Evolutionary conservation across 202 grass and related monocot genomes (phyloP).

Genomic region (Brachypodium distachyon): DNA sequence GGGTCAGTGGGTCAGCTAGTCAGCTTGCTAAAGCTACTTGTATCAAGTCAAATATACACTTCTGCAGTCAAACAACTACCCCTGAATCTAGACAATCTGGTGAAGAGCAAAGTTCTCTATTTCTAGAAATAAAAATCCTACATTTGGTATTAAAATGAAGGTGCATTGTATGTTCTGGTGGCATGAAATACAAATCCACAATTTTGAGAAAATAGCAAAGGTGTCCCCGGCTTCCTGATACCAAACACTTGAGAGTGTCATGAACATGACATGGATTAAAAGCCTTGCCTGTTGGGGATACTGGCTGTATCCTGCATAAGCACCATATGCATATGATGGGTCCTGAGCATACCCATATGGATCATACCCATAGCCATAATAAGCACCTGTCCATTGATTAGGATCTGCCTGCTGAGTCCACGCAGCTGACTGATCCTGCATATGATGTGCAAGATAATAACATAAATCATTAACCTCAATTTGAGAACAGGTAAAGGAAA

Average conservation of each 20-base stretch:
- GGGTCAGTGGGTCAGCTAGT: not conserved
- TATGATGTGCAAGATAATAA: slow-evolving; percentile 13
- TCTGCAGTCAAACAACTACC: not conserved
- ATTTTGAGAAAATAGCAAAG: not conserved
- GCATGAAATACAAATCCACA: not conserved
- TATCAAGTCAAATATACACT: not conserved
- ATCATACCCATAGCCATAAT: slow-evolving; percentile 95
- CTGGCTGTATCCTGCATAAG: slow-evolving; percentile 84
- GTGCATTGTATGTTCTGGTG: not conserved
- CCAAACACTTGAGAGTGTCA: not conserved
- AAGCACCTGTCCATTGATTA: slow-evolving; percentile 73
- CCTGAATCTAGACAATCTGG: not conserved
- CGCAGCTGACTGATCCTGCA: slow-evolving; percentile 67
- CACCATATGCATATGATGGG: slow-evolving; percentile 83
- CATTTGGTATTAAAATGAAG: not conserved
- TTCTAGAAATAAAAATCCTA: slow-evolving; percentile 3
- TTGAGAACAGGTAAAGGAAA: slow-evolving; percentile 14
- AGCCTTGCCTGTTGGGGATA: slow-evolving; percentile 82
- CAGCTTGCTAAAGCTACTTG: not conserved
- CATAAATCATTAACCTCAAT: slow-evolving; percentile 1
- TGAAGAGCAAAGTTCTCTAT: not conserved
- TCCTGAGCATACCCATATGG: slow-evolving; percentile 92
- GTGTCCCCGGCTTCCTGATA: not conserved
- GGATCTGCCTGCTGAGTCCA: slow-evolving; percentile 93
- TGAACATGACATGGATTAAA: not conserved